These are phyloP conservation scores for Kappamyces sp. DNA, from an alignment of 192 early-diverging fungal species.

Conservation along the genomic window DNA sequence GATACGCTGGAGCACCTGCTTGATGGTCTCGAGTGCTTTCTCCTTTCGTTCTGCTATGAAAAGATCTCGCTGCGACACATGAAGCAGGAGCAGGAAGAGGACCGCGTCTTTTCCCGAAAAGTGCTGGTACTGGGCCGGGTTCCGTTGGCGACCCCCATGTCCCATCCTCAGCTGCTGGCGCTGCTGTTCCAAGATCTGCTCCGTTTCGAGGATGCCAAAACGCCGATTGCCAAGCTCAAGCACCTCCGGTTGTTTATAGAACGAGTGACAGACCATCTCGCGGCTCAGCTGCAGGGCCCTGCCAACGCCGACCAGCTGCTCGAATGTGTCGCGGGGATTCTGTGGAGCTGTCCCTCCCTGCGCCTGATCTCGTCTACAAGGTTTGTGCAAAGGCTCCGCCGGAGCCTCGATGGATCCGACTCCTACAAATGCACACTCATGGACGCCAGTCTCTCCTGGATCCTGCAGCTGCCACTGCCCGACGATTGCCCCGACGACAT, in stretches of 20 bases:
- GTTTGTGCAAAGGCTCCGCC: too few species aligned
- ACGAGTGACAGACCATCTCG: neutral
- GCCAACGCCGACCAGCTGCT: too few species aligned
- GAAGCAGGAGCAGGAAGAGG: neutral
- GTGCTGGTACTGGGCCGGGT: neutral
- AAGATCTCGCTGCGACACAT: neutral
- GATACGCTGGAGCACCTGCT: neutral
- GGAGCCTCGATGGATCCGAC: too few species aligned
- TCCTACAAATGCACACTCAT: too few species aligned
- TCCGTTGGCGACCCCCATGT: too few species aligned
- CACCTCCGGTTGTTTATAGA: neutral
- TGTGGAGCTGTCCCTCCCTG: too few species aligned
- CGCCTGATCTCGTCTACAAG: too few species aligned
- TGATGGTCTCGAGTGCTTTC: slow-evolving; percentile 7
- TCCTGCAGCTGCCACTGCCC: too few species aligned
- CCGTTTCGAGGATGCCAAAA: slow-evolving; percentile 2
- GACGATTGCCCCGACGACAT: too few species aligned
- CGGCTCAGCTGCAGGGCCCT: neutral
- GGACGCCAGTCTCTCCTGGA: too few species aligned
- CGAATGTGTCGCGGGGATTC: too few species aligned
- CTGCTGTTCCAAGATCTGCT: neutral
- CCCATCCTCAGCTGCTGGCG: too few species aligned
- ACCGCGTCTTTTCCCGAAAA: neutral
- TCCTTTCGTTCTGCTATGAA: slow-evolving; percentile 2
- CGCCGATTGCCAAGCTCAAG: slow-evolving; percentile 2